phyloP scores from a whole-genome alignment of 2,329 filamentous ascomycete genomes.

The Hypocrella siamensis region DNA sequence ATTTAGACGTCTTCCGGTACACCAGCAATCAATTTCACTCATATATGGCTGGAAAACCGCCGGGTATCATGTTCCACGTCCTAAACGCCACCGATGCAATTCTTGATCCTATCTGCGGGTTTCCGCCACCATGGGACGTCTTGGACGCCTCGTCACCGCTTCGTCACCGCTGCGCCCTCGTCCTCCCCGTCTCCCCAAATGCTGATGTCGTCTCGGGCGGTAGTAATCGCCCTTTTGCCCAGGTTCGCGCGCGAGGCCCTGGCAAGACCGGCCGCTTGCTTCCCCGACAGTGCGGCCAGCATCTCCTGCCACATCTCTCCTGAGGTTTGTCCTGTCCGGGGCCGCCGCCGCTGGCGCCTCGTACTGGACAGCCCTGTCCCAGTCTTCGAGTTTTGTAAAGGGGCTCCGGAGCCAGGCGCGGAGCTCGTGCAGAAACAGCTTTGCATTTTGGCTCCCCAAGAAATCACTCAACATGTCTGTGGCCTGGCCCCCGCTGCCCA shows the following conservation, averaged over 20 bases:
- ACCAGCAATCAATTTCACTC: too few relatives aligned
- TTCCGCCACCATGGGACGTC: too few relatives aligned
- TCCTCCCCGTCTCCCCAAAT: too few relatives aligned
- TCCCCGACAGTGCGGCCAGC: background rate
- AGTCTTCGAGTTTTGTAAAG: conserved; percentile 52
- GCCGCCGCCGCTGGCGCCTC: too few relatives aligned
- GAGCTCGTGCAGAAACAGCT: conserved; percentile 73
- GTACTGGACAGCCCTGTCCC: conserved; percentile 73
- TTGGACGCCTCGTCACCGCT: too few relatives aligned
- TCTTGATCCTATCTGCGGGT: too few relatives aligned
- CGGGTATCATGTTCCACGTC: too few relatives aligned
- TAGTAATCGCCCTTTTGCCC: conserved; percentile 12
- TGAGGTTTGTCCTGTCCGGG: too few relatives aligned
- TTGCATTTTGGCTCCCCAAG: conserved; percentile 56
- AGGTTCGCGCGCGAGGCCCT: background rate
- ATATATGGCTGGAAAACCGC: too few relatives aligned
- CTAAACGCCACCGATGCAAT: too few relatives aligned
- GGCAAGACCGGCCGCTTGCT: background rate
- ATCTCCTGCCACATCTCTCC: background rate
- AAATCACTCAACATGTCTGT: conserved; percentile 69
- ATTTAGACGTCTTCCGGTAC: too few relatives aligned
- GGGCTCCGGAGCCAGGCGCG: conserved; percentile 72
- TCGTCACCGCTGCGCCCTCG: too few relatives aligned
- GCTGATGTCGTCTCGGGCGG: conserved; percentile 6
- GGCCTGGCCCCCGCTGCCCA: conserved; percentile 61